A percentile compares a stretch with the other conserved stretches of the same genome.
Evolutionary conservation across 257 asterid genomes (phyloP).

Genomic region (Forsythia viridissima): DNA sequence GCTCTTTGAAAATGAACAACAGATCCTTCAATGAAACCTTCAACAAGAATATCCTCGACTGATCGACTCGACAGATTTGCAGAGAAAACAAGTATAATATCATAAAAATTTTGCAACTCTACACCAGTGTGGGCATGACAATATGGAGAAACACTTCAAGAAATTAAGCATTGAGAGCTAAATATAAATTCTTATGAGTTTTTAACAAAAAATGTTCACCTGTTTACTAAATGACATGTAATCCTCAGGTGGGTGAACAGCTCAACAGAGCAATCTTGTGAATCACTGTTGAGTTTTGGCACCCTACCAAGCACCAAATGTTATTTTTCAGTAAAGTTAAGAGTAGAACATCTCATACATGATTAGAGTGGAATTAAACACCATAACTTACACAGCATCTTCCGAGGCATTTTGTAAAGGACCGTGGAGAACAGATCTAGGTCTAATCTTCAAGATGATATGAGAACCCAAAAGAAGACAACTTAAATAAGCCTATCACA

Average conservation of each 20-base stretch:
- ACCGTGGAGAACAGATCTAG: constrained; percentile 88
- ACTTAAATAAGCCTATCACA: constrained; percentile 5
- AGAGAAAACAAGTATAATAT: neutral
- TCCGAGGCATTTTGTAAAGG: constrained; percentile 75
- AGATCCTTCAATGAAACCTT: constrained; percentile 90
- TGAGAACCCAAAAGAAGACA: constrained; percentile 9
- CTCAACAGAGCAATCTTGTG: constrained; percentile 81
- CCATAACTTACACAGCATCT: constrained; percentile 73
- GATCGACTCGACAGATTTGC: constrained; percentile 97
- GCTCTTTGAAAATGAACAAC: constrained; percentile 98
- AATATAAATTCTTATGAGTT: constrained; percentile 4
- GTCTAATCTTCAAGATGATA: constrained; percentile 71
- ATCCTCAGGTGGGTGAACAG: constrained; percentile 96
- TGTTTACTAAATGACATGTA: constrained; percentile 95
- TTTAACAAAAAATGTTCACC: constrained; percentile 48
- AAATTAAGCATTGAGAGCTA: neutral
- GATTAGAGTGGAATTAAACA: constrained; percentile 16
- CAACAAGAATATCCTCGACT: constrained; percentile 95
- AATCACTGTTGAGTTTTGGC: constrained; percentile 78
- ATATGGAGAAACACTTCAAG: constrained; percentile 13
- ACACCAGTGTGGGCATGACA: constrained; percentile 10
- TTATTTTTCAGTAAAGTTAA: constrained; percentile 7
- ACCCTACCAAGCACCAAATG: constrained; percentile 44
- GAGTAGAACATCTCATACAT: neutral
- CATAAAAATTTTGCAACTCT: constrained; percentile 8